These are phyloP conservation scores for Cicer judaicum DNA, from an alignment of 306 rosid species.

Conservation along the genomic window DNA sequence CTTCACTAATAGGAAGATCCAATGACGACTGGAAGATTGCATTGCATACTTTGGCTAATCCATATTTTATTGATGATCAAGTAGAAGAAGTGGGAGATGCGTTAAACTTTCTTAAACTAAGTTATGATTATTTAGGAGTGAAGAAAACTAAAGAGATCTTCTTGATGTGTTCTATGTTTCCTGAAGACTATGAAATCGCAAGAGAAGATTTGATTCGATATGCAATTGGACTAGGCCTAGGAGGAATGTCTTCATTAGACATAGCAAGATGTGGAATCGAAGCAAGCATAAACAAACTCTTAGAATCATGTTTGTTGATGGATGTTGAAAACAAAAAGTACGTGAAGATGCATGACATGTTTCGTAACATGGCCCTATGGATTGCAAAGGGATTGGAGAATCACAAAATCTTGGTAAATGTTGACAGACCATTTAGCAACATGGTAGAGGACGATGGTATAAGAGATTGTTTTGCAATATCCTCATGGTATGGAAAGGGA, in stretches of 20 bases:
- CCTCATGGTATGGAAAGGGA: slow-evolving; percentile 12
- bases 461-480: slow-evolving; percentile 33
- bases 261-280: background rate
- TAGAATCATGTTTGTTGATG: slow-evolving; percentile 20
- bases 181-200: slow-evolving; percentile 5
- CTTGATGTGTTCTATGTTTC: slow-evolving; percentile 22
- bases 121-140: slow-evolving; percentile 17
- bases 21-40: background rate
- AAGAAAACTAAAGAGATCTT: background rate
- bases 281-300: background rate
- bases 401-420: slow-evolving; percentile 28
- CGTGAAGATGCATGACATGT: slow-evolving; percentile 42
- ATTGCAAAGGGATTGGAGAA: slow-evolving; percentile 28
- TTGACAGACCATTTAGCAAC: background rate
- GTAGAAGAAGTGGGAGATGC: background rate
- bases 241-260: background rate
- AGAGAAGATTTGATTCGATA: background rate
- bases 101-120: slow-evolving; percentile 2
- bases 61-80: background rate
- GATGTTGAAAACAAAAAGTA: background rate
- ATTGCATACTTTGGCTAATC: background rate
- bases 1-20: slow-evolving; percentile 5
- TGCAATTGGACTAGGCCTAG: background rate
- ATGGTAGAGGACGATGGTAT: slow-evolving; percentile 6
- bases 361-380: slow-evolving; percentile 43